Conservation (phyloP, 2,329 filamentous ascomycete species). For the Aspergillus sp. region DNA sequence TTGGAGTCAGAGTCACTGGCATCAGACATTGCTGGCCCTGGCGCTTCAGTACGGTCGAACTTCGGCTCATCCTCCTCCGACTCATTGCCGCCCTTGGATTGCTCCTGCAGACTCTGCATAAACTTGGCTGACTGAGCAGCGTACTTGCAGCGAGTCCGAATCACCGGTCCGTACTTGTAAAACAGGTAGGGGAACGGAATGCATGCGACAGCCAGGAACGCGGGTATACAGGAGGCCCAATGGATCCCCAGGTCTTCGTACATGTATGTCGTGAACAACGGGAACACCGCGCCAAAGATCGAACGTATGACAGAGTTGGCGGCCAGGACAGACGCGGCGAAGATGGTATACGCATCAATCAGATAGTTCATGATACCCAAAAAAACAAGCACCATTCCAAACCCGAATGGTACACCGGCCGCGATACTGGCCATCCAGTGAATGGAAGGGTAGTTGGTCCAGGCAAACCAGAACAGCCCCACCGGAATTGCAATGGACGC, state of each 20-base stretch:
- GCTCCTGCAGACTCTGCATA: conserved; percentile 26
- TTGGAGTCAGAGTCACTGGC: conserved; percentile 18
- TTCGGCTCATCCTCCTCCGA: conserved; percentile 12
- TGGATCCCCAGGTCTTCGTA: conserved; percentile 38
- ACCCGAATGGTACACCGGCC: conserved; percentile 29
- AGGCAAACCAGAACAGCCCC: conserved; percentile 51
- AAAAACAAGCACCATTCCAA: conserved; percentile 33
- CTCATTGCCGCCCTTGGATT: conserved; percentile 7
- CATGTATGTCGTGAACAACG: conserved; percentile 39
- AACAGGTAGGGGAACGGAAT: conserved; percentile 38
- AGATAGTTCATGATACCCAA: conserved; percentile 34
- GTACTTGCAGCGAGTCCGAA: conserved; percentile 35
- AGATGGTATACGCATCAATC: conserved; percentile 36
- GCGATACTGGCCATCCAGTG: conserved; percentile 31
- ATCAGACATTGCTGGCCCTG: conserved; percentile 10
- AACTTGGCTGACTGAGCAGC: conserved; percentile 30
- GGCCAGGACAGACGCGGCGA: conserved; percentile 34
- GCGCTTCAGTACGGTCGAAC: conserved; percentile 27
- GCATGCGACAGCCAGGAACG: conserved; percentile 37
- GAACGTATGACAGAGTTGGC: conserved; percentile 40
- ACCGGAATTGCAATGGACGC: conserved; percentile 44
- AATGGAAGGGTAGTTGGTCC: conserved; percentile 42
- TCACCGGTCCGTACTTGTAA: conserved; percentile 32
- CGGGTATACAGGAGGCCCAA: conserved; percentile 40
- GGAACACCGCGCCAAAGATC: conserved; percentile 39